Conservation (phyloP, 371 early-diverging fungal species). For the Mucor ambiguus region DNA sequence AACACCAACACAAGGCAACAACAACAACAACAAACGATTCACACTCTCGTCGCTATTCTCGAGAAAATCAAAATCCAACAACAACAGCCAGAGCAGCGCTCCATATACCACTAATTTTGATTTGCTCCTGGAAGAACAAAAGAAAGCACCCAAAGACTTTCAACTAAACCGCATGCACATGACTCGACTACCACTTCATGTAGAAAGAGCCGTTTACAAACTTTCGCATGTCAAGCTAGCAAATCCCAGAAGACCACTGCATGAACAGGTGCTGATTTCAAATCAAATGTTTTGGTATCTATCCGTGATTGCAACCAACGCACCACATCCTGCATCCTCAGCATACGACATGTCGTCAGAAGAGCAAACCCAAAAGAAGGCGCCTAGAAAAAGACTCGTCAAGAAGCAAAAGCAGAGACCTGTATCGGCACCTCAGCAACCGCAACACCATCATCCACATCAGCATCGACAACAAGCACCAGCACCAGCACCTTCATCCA, state of each 20-base stretch:
- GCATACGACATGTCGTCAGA: neutral
- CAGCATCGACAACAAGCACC: neutral
- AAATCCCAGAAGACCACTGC: constrained; percentile 84
- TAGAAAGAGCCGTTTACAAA: constrained; percentile 90
- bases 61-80: constrained; percentile 19
- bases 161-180: constrained; percentile 62
- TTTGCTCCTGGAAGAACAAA: neutral
- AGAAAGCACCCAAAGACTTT: constrained; percentile 50
- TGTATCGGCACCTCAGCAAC: neutral
- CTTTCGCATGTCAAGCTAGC: constrained; percentile 92
- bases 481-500: neutral
- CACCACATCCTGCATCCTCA: constrained; percentile 5
- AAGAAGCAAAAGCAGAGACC: constrained; percentile 14
- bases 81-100: neutral
- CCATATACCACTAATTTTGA: neutral
- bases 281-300: constrained; percentile 97
- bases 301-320: constrained; percentile 55
- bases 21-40: constrained; percentile 17
- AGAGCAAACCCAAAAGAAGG: constrained; percentile 3
- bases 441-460: constrained; percentile 4
- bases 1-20: too few species aligned
- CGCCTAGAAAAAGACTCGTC: constrained; percentile 16
- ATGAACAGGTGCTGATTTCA: constrained; percentile 91
- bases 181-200: constrained; percentile 75
- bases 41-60: constrained; percentile 34